Percentiles rank a stretch among this genome's conserved stretches.
Conservation (phyloP, 208 protist species). For the Herpetomonas tarakana region DNA sequence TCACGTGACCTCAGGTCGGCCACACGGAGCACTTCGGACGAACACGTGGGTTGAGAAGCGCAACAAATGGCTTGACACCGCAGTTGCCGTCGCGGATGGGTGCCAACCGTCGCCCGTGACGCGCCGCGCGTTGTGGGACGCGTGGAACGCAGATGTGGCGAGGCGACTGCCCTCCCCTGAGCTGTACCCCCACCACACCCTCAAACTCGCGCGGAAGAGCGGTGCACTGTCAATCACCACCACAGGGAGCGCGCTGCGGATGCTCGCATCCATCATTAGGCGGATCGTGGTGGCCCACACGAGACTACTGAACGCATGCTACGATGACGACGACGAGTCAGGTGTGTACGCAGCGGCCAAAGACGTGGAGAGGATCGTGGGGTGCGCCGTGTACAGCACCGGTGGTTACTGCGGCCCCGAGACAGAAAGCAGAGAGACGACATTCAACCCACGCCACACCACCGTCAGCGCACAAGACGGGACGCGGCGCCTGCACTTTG, state of each 20-base stretch:
- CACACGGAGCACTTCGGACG: neutral
- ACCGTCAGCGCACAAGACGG: neutral
- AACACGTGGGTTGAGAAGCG: neutral
- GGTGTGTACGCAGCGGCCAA: neutral
- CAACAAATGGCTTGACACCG: neutral
- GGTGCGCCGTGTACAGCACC: slow-evolving; percentile 2
- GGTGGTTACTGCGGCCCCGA: slow-evolving; percentile 9
- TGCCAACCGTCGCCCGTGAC: neutral
- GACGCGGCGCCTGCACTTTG: neutral
- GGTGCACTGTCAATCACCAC: neutral
- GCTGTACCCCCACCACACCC: slow-evolving; percentile 37
- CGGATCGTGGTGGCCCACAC: slow-evolving; percentile 5
- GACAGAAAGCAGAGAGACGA: slow-evolving; percentile 20
- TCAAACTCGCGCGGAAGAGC: slow-evolving; percentile 10
- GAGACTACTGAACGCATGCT: neutral
- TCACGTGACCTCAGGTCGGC: neutral
- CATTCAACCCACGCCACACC: slow-evolving; percentile 13
- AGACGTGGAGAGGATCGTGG: slow-evolving; percentile 2
- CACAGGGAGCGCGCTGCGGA: neutral
- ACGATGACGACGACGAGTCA: neutral
- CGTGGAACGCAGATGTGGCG: slow-evolving; percentile 6
- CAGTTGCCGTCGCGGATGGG: neutral
- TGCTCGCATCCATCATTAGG: neutral
- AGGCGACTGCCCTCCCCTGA: slow-evolving; percentile 13
- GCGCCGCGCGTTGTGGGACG: neutral